A percentile compares a stretch with the other conserved stretches of the same genome.
These are phyloP conservation scores for Eurotiales sp. DNA, from an alignment of 2,329 filamentous ascomycete species.

Conservation along the genomic window DNA sequence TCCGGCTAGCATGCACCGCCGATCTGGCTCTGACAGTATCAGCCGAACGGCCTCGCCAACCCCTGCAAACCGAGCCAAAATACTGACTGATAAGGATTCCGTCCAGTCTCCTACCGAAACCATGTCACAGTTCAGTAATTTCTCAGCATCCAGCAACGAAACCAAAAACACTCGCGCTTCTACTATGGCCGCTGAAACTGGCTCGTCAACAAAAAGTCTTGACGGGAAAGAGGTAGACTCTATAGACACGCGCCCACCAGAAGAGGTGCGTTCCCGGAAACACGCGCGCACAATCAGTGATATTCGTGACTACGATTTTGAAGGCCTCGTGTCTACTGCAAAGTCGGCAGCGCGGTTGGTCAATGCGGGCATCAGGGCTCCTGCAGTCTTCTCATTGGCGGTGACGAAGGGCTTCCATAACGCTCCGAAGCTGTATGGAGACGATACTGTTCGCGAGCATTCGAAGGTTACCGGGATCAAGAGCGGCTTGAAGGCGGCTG, in stretches of 20 bases:
- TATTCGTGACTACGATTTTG: conserved; percentile 4
- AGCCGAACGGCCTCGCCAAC: neutral
- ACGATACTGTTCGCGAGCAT: conserved; percentile 72
- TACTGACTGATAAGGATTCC: neutral
- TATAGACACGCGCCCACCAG: neutral
- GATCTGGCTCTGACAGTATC: neutral
- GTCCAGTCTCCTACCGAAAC: neutral
- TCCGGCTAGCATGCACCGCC: neutral
- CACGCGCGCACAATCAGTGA: conserved; percentile 6
- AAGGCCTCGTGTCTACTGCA: conserved; percentile 38
- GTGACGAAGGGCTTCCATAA: conserved; percentile 86
- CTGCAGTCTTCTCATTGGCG: conserved; percentile 79
- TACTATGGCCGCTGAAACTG: neutral
- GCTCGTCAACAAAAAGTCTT: neutral
- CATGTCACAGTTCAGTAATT: neutral
- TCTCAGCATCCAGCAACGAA: neutral
- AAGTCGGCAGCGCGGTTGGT: conserved; percentile 68
- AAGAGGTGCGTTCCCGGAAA: neutral
- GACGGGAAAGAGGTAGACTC: neutral
- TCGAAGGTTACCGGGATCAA: conserved; percentile 75
- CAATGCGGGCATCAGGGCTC: conserved; percentile 70
- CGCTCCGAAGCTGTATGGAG: conserved; percentile 78
- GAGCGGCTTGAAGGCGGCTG: conserved; percentile 72
- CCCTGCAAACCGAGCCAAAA: neutral
- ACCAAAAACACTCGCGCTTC: neutral